Conservation (phyloP, 2,329 filamentous ascomycete species). For the Fusarium sublunatum region DNA sequence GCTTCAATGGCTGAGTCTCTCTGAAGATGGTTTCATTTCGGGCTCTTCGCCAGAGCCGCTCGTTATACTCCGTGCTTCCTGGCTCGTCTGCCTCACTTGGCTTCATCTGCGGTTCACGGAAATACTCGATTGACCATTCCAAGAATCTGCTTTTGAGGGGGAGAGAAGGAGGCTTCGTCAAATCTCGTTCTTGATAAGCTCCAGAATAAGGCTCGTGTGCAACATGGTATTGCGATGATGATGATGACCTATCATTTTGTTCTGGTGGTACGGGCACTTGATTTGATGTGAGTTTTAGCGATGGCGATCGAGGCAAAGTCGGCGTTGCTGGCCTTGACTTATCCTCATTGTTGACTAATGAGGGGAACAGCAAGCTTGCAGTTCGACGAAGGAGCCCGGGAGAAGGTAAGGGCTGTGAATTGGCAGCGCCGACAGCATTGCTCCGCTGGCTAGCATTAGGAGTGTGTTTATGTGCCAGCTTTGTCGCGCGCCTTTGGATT, state of each 20-base stretch:
- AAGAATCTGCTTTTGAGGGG: constrained; percentile 87
- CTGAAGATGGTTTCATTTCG: constrained; percentile 93
- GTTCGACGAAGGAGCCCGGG: constrained; percentile 72
- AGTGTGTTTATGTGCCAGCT: constrained; percentile 59
- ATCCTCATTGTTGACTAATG: constrained; percentile 65
- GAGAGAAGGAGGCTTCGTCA: constrained; percentile 69
- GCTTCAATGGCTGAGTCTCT: constrained; percentile 93
- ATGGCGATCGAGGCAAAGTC: constrained; percentile 47
- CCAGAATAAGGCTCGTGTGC: constrained; percentile 84
- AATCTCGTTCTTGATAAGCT: constrained; percentile 73
- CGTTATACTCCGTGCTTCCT: constrained; percentile 95
- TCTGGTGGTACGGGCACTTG: constrained; percentile 71
- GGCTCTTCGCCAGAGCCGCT: constrained; percentile 89
- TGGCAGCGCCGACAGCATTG: constrained; percentile 53
- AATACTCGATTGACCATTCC: constrained; percentile 97
- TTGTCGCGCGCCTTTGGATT: constrained; percentile 65
- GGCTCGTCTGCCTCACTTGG: constrained; percentile 95
- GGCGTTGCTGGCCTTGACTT: constrained; percentile 51
- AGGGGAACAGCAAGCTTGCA: constrained; percentile 71
- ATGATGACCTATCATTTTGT: constrained; percentile 71
- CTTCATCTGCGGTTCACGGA: constrained; percentile 98
- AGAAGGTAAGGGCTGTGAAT: constrained; percentile 60
- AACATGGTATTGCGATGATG: constrained; percentile 77
- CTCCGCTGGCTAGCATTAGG: constrained; percentile 57
- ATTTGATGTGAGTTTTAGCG: constrained; percentile 55